Evolutionary conservation across 768 basidiomycete genomes (phyloP), one percentile per base, ranked within the genome.

Genomic region (Boletus rufocinnamomeus): DNA sequence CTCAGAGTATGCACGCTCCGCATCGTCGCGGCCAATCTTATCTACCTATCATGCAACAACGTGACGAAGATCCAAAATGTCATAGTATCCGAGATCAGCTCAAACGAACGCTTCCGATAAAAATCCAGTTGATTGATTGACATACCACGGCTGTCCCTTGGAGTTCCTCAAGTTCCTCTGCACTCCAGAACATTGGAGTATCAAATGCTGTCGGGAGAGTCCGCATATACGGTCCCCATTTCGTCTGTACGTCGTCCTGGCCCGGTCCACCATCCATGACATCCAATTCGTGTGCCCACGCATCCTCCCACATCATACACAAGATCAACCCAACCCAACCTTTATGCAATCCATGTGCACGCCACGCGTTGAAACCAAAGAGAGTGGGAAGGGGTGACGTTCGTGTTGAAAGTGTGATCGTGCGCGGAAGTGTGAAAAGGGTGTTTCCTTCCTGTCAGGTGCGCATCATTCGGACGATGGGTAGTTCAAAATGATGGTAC

Each of bases 251-350:
- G n/a, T 21, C 21, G 28, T 28, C 40, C 4, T 44, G 37, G 32
- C 30, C 19, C 2, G 35, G 50, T 11, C 38, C 28, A 6, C 70
- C 14, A 27, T 52, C 49, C 38, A 35, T 21, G 14, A 13, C 10
- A 44, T 94, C 93, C 92, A 54, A 75, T 84, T 49, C 91, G 4
- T 75, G 56, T 1, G 86, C 85, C 61, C 80, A 80, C 4, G 86
- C 82, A 54, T 83, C 83, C 73, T 99, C 97, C 91, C 92, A 97
- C 90, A 98, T 93, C 86, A 99, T 89, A 62, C 88, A 91, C 40
- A 98, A 77, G 58, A 99, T 98, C 46, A 98, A 75, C 4, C 89
- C 89, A 1, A 82, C 77, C 97, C 97, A 99, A 9, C 93, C 87
- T 56, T 82, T 74, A 51, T 87, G 78, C 57, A 98, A 72, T 21